Conservation (phyloP, 108 stramenopile genomes). For the Conticribra weissflogii region DNA sequence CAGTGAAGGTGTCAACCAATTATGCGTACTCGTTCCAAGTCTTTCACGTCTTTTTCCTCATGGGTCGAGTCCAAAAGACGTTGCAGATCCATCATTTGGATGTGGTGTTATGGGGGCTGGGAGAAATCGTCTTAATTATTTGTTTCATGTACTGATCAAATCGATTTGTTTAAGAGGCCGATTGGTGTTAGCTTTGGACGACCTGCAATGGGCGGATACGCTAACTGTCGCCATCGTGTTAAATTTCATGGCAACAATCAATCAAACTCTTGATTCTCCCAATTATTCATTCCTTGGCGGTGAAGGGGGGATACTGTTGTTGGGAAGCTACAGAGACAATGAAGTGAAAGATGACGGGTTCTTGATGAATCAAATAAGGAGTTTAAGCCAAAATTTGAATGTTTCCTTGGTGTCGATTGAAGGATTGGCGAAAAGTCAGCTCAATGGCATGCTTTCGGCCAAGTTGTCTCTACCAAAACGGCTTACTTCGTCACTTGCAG, state of each 20-base stretch:
- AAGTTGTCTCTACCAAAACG: background rate
- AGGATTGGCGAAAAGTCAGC: no score
- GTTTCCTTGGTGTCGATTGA: no score
- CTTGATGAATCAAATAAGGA: background rate
- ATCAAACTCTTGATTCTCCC: no score
- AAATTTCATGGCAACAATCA: background rate
- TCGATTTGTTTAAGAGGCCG: background rate
- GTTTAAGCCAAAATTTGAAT: no score
- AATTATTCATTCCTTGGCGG: no score
- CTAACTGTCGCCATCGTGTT: background rate
- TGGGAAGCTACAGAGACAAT: background rate
- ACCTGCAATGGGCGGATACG: conserved; percentile 7
- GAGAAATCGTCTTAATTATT: conserved; percentile 6
- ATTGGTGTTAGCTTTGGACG: conserved; percentile 5
- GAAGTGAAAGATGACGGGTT: background rate
- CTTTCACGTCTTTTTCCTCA: background rate
- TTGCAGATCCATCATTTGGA: background rate
- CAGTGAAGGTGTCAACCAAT: conserved; percentile 1
- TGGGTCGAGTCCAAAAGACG: background rate
- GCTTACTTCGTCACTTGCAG: conserved; percentile 1
- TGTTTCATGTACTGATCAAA: conserved; percentile 6
- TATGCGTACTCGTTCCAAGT: conserved; percentile 7
- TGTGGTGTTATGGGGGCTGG: conserved; percentile 1
- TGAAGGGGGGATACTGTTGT: background rate
- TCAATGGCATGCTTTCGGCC: no score